Evolutionary conservation across 129 eudicot genomes (phyloP), one percentile per base, ranked within the genome.

Genomic region (Scalesia atractyloides): DNA sequence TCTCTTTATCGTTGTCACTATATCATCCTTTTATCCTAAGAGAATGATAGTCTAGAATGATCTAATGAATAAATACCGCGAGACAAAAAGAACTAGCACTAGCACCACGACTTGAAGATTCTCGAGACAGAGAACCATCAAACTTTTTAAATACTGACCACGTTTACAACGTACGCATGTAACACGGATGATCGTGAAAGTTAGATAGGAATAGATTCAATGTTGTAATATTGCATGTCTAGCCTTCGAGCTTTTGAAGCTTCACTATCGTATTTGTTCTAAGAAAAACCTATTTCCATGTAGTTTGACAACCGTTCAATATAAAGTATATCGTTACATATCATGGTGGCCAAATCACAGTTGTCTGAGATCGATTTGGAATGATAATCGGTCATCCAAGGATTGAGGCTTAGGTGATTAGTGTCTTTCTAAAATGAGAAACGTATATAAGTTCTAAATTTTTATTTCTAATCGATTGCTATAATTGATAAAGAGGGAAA

Each of bases 21-120:
- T 44, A 49, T 16, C 51, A 58, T 57, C 69, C 43, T 66, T 75
- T 57, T 43, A 74, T 64, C 67, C 2, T 16, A 61, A 20, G 17
- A n/a, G 22, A 57, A 37, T 43, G 36, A 50, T 37, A 19, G 47
- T 18, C 69, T 48, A 24, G 72, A 39, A 77, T 22, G 57, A 77
- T 50, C 39, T 5, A 19, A 19, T 34, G 69, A 68, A 68, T 58
- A 68, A 47, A 50, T 41, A 61, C 39, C 50, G 0, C 17, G 68
- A 54, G 57, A 44, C 19, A 44, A 43, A 66, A 66, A 22, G 60
- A 37, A 74, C 44, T 54, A 54, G 6, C 58, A 14, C 34, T n/a
- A 66, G 50, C 60, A 57, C 20, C 59, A 53, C 51, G 22, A 69
- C 57, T 49, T 36, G 20, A 36, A 69, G 58, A 62, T 69, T 69